These are phyloP conservation scores for Novymonas esmeraldas DNA, from an alignment of 208 protist genomes.

Conservation along the genomic window DNA sequence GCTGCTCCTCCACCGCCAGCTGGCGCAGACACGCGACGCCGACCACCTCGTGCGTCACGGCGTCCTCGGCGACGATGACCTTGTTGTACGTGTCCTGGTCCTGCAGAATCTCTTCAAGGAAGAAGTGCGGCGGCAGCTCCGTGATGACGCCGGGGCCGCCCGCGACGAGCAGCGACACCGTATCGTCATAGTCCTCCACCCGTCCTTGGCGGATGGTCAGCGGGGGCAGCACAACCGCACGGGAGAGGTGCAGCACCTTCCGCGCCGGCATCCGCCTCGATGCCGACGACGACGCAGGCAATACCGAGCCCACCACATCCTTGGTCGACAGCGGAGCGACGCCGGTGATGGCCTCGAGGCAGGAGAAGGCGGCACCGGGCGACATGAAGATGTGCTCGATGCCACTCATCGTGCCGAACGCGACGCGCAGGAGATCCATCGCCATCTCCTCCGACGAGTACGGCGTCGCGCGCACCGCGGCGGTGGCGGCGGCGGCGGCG, in stretches of 20 bases:
- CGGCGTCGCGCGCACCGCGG: neutral
- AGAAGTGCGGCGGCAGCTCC: constrained; percentile 73
- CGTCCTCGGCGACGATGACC: constrained; percentile 83
- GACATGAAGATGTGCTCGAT: constrained; percentile 49
- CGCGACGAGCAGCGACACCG: constrained; percentile 73
- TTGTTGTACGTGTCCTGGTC: constrained; percentile 80
- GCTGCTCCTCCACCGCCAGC: constrained; percentile 57
- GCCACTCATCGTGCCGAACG: constrained; percentile 44
- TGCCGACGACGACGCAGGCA: neutral
- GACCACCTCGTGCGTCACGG: constrained; percentile 70
- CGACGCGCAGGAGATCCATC: constrained; percentile 44
- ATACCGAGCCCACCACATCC: no score
- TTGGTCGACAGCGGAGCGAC: constrained; percentile 7
- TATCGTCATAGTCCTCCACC: constrained; percentile 92
- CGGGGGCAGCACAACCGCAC: constrained; percentile 41
- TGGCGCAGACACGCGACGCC: constrained; percentile 79
- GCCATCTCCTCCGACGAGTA: constrained; percentile 40
- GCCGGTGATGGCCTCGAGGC: constrained; percentile 1
- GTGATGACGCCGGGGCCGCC: constrained; percentile 74
- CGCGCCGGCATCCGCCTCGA: neutral
- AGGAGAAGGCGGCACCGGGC: constrained; percentile 6
- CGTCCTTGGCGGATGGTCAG: constrained; percentile 74
- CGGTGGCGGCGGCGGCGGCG: neutral
- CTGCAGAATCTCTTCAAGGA: constrained; percentile 87
- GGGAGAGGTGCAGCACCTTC: constrained; percentile 42